Base-by-base conservation (phyloP, 179 eudicot species). In the Silene coronaria region DNA sequence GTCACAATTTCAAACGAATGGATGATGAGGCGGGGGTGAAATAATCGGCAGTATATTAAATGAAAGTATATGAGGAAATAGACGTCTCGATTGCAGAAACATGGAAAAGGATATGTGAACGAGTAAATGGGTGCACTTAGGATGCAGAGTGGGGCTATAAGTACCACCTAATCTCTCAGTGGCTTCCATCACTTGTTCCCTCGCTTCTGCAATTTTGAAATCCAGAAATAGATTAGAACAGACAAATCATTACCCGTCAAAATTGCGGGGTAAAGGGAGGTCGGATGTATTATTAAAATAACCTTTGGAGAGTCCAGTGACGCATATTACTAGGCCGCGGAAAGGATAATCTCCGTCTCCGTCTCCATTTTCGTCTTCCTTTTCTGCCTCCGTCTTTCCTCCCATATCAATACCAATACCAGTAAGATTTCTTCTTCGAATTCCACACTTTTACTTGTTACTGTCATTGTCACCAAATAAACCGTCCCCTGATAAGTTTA, bases 241-340 rank as follows among this genome's bases (percentile, higher is more conserved):
- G 38, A 34, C 38, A n/a, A n/a, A n/a, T n/a, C n/a, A n/a, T n/a
- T n/a, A n/a, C n/a, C n/a, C n/a, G n/a, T n/a, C 38, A 6, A 34
- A 34, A 6, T 34, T 5, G 8, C 28, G 9, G n/a, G 61, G 69
- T 57, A 67, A 42, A 53, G n/a, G n/a, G 32, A 51, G 14, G 55
- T 14, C 21, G 19, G 48, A 51, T 9, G 4, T 34, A 26, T 6
- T 2, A 5, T 5, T 5, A 9, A 21, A 14, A 26, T 12, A 58
- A 90, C 96, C 96, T 86, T 88, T 90, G 30, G 97, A 90, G 34
- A 93, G 85, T 60, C 98, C 98, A 1, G 97, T 91, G 28, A 91
- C 96, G 77, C 97, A 93, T 38, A 93, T 93, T 6, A 85, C 84
- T 38, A 93, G 91, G 51, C 96, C 98, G 17, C 86, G 80, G 73